phyloP scores from a whole-genome alignment of 2,329 filamentous ascomycete genomes.

The Aureobasidium sp. region DNA sequence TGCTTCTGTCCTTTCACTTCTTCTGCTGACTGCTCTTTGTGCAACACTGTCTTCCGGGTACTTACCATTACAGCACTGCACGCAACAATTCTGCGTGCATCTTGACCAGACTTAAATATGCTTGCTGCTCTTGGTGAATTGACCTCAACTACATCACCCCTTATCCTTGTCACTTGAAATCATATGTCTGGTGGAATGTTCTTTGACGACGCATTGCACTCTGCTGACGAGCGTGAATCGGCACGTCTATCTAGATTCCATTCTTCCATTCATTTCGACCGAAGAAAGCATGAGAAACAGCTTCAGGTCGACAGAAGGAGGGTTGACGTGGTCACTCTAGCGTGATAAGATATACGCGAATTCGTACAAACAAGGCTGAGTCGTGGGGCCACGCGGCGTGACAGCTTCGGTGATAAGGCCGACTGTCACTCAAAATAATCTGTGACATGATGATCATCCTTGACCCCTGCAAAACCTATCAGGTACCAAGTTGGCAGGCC shows the following conservation, averaged over 20 bases:
- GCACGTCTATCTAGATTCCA: background rate
- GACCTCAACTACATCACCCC: no score
- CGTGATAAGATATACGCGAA: background rate
- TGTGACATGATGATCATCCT: constrained; percentile 9
- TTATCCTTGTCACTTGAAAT: no score
- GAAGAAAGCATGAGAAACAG: background rate
- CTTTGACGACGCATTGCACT: no score
- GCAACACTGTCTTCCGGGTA: background rate
- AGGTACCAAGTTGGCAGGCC: constrained; percentile 6
- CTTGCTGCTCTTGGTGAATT: no score
- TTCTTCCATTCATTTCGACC: background rate
- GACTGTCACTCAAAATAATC: background rate
- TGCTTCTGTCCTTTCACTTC: background rate
- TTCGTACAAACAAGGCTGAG: background rate
- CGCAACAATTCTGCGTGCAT: no score
- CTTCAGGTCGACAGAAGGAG: background rate
- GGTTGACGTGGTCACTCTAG: background rate
- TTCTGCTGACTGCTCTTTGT: background rate
- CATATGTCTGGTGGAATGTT: no score
- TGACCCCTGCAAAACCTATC: background rate
- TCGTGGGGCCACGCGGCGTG: background rate
- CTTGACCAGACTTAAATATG: no score
- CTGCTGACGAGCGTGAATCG: no score
- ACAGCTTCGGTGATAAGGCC: constrained; percentile 4
- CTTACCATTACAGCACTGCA: background rate